Conservation (phyloP, 768 basidiomycete genomes). For the Russula emetica region DNA sequence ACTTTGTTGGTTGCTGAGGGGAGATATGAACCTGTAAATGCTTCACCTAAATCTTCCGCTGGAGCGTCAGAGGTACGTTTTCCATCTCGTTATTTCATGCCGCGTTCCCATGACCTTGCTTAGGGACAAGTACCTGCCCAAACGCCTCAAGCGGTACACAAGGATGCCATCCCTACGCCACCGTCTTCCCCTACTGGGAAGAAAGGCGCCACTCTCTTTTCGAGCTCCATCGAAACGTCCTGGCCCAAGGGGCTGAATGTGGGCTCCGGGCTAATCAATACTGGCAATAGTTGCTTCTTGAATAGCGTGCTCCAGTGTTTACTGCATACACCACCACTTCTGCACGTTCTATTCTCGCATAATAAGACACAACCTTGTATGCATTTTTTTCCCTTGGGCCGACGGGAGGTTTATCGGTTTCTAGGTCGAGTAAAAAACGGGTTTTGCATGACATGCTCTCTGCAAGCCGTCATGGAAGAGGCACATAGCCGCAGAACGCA, state of each 20-base stretch:
- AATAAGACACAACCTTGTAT: constrained; percentile 52
- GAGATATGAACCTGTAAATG: constrained; percentile 80
- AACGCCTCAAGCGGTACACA: background rate
- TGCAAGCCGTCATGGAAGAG: constrained; percentile 53
- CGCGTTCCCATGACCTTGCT: background rate
- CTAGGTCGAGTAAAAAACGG: constrained; percentile 42
- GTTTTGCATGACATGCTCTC: constrained; percentile 79
- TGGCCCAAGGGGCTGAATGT: constrained; percentile 53
- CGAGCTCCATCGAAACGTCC: constrained; percentile 52
- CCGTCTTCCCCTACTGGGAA: constrained; percentile 27
- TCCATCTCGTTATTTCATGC: background rate
- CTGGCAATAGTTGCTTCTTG: constrained; percentile 92
- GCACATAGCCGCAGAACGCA: constrained; percentile 43
- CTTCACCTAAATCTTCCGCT: constrained; percentile 49
- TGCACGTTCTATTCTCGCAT: constrained; percentile 55
- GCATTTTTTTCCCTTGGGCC: constrained; percentile 33
- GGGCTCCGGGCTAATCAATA: constrained; percentile 73
- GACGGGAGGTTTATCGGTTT: background rate
- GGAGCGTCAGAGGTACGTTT: constrained; percentile 42
- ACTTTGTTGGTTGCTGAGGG: constrained; percentile 64
- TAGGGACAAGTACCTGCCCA: constrained; percentile 12
- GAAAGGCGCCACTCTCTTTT: constrained; percentile 33
- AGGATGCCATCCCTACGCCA: constrained; percentile 9
- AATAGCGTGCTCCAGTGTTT: constrained; percentile 94
- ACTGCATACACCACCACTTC: constrained; percentile 85